Percentiles rank a stretch among this genome's conserved stretches.
Conservation (phyloP, 2,329 filamentous ascomycete species). For the Fusarium sp. region DNA sequence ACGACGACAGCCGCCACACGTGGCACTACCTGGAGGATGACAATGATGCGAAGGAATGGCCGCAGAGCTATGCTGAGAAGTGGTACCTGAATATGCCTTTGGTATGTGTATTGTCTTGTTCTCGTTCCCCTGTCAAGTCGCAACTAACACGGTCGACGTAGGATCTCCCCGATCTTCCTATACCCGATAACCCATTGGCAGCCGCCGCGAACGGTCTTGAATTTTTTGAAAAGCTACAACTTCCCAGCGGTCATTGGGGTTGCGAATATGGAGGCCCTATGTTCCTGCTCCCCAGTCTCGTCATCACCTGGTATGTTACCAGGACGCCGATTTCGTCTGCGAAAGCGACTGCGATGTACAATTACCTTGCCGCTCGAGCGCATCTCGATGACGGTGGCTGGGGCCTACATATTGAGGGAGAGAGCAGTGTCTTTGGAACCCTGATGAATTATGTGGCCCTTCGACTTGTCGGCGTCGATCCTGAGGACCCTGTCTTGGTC, state of each 20-base stretch:
- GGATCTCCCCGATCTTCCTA: conserved; percentile 79
- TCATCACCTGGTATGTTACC: conserved; percentile 90
- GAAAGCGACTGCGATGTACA: conserved; percentile 88
- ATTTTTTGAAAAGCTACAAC: conserved; percentile 91
- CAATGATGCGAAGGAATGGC: conserved; percentile 80
- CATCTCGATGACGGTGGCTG: conserved; percentile 93
- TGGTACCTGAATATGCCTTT: conserved; percentile 85
- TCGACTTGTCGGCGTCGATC: conserved; percentile 83
- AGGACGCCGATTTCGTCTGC: conserved; percentile 86
- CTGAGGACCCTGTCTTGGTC: conserved; percentile 86
- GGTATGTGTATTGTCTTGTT: conserved; percentile 62
- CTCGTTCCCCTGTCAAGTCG: neutral
- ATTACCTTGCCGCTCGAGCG: conserved; percentile 89
- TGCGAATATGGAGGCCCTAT: conserved; percentile 98
- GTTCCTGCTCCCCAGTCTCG: conserved; percentile 89
- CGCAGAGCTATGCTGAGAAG: conserved; percentile 89
- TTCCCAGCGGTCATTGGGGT: conserved; percentile 91
- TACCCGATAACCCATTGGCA: conserved; percentile 79
- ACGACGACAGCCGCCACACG: conserved; percentile 87
- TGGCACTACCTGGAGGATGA: conserved; percentile 92
- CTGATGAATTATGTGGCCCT: conserved; percentile 87
- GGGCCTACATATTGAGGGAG: conserved; percentile 95
- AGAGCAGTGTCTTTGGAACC: conserved; percentile 92
- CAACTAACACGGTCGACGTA: conserved; percentile 54
- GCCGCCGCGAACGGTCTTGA: conserved; percentile 84